Base-by-base conservation (phyloP, 805 yeast genomes). In the Starmerella apicola region DNA sequence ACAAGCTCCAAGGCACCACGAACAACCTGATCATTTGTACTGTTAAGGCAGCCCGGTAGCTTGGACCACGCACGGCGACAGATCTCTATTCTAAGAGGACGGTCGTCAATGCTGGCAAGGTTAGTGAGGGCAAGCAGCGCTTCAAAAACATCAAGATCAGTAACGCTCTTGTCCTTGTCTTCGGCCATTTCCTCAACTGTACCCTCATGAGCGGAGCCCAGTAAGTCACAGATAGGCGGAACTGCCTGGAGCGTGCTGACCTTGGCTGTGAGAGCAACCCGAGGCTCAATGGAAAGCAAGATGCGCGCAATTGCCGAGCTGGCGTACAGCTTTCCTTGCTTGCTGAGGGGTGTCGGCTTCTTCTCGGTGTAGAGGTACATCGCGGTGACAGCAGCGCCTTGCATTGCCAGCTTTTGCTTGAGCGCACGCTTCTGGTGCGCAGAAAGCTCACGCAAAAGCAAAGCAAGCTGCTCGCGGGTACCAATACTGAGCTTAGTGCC, bases 81-180 rank as follows among this genome's bases (percentile, higher is more conserved):
- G 4, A 66, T 59, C 10, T 56, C 62, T 21, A 67, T 59, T 8
- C 67, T 65, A 26, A 65, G 57, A 12, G 56, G 57, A 4, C 64
- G 61, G 9, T 62, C 63, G 32, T 61, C 63, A 2, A 65, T 43
- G 0, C 82, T 66, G 0, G 83, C 71, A 6, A 78, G 48, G 55
- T 81, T 81, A 1, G 88, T 81, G 22, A 81, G 63, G 0, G 86
- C 82, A 18, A 77, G 53, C 29, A 81, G 58, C 0, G 76, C 62
- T 50, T 76, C 79, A 48, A 68, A 70, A 17, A 68, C 65, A 36
- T 64, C 68, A 21, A 64, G 55, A 34, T 44, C 45, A 17, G 26
- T 58, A 5, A 53, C 38, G 12, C 40, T 49, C 3, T 57, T 46
- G 21, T 28, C 23, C 13, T 50, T 50, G 36, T 43, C 37, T 31